A percentile compares a stretch with the other conserved stretches of the same genome.
phyloP scores from a whole-genome alignment of 2,329 filamentous ascomycete species.

The Talaromyces funiculosus region DNA sequence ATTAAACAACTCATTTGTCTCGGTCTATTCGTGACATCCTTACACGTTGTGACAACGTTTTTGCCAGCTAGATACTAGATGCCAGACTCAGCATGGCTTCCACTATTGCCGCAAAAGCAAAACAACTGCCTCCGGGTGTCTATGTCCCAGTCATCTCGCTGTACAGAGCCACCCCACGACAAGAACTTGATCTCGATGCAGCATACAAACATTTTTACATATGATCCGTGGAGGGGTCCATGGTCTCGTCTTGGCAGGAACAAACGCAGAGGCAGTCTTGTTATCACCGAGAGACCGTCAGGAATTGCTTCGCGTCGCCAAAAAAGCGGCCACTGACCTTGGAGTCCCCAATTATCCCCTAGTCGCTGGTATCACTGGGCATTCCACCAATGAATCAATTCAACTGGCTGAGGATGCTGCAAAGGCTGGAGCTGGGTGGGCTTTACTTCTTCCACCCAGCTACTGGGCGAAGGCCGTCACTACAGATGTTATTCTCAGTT shows the following conservation, averaged over 20 bases:
- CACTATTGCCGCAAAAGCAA: slow-evolving; percentile 32
- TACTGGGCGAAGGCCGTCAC: slow-evolving; percentile 54
- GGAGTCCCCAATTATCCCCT: slow-evolving; percentile 30
- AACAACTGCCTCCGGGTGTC: slow-evolving; percentile 39
- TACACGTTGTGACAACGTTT: background rate
- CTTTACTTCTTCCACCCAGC: slow-evolving; percentile 51
- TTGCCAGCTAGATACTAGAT: background rate
- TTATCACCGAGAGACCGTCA: slow-evolving; percentile 48
- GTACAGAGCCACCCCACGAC: slow-evolving; percentile 37
- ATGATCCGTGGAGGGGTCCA: slow-evolving; percentile 43
- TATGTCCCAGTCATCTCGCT: slow-evolving; percentile 46
- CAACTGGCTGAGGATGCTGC: slow-evolving; percentile 40
- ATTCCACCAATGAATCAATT: slow-evolving; percentile 63
- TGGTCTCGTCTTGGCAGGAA: slow-evolving; percentile 44
- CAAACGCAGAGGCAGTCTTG: slow-evolving; percentile 46
- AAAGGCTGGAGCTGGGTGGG: slow-evolving; percentile 48
- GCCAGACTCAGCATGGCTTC: slow-evolving; percentile 19
- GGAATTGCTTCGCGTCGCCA: slow-evolving; percentile 46
- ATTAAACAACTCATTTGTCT: background rate
- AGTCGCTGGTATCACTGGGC: slow-evolving; percentile 65
- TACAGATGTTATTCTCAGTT: slow-evolving; percentile 6
- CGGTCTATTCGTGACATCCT: background rate
- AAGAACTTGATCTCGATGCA: slow-evolving; percentile 43
- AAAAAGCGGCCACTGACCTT: slow-evolving; percentile 16
- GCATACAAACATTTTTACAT: slow-evolving; percentile 41